Evolutionary conservation across 169 alveolate genomes (phyloP).

Genomic region (Plasmodium chabaudi): DNA sequence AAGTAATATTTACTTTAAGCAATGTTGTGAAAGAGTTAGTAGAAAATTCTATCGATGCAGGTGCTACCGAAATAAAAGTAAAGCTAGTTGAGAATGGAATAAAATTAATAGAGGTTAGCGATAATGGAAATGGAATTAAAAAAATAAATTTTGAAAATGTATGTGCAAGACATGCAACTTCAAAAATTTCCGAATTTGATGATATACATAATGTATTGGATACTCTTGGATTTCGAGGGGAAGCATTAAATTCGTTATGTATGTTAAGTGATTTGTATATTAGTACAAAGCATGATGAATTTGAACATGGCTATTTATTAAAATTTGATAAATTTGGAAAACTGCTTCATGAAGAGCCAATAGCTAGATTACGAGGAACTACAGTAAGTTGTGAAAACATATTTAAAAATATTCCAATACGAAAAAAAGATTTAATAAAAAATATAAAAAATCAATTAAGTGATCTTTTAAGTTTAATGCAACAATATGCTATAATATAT

Average conservation of each 20-base stretch:
- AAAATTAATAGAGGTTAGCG: conserved; percentile 92
- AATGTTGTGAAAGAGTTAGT: conserved; percentile 93
- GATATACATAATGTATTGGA: conserved; percentile 89
- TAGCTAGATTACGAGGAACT: conserved; percentile 78
- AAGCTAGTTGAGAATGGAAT: conserved; percentile 91
- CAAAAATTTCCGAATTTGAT: conserved; percentile 93
- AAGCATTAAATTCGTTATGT: conserved; percentile 86
- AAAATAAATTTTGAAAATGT: conserved; percentile 86
- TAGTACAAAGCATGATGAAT: conserved; percentile 80
- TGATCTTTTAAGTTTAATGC: conserved; percentile 71
- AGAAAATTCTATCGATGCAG: conserved; percentile 96
- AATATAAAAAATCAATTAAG: conserved; percentile 76
- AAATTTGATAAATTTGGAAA: conserved; percentile 80
- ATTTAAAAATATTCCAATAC: conserved; percentile 75
- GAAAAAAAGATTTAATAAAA: conserved; percentile 74
- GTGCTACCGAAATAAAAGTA: conserved; percentile 90
- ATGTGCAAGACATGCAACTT: conserved; percentile 92
- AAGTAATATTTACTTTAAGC: conserved; percentile 65
- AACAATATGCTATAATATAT: conserved; percentile 77
- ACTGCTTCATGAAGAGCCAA: conserved; percentile 69
- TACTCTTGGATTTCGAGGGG: conserved; percentile 96
- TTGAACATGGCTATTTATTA: conserved; percentile 81
- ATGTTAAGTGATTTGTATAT: conserved; percentile 80
- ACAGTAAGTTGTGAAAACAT: conserved; percentile 74
- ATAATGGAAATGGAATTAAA: conserved; percentile 94